Base-by-base conservation (phyloP, 306 rosid genomes). In the Senna siamea region DNA sequence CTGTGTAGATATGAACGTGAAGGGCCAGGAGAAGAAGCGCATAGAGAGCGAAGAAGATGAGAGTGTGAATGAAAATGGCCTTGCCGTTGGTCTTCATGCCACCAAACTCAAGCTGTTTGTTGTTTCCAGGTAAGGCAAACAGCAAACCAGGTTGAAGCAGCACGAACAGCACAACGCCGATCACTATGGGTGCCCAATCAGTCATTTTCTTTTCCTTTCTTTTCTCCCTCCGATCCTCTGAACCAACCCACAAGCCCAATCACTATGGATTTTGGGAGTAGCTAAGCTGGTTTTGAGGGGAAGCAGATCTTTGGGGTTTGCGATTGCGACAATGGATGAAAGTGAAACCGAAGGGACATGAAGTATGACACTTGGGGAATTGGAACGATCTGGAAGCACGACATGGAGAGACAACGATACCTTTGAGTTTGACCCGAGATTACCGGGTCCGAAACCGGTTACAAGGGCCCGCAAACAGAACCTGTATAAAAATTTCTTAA, bases 11-110 rank as follows among this genome's bases (percentile, higher is more conserved):
- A 82, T 94, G 99, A 76, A 94, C 59, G 60, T 57, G 92, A 55
- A 94, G 70, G 41, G 92, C 97, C 67, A 94, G 20, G 76, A 89
- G 81, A 80, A 94, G 81, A 28, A 94, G 18, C 34, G 96, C 80
- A 18, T 92, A 94, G 51, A 94, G 79, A 0, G 81, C 80, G 48
- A 94, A 94, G 86, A 94, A 94, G 84, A 94, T 75, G 77, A 94
- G 95, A 0, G 96, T 89, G 87, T 94, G 99, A 13, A 94, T 77
- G 54, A 90, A 92, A 5, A 94, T 81, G 41, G 99, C 88, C 72
- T 89, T 92, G 7, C 99, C 97, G 72, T 94, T 94, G 9, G 96
- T 92, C 87, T 94, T 92, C 97, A 94, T 81, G 59, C 90, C 75
- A 20, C 96, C 87, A 23, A 94, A 94, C 79, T 94, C 99, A 4